These are phyloP conservation scores for Trypanosoma conorhini DNA, from an alignment of 208 protist species.

Conservation along the genomic window DNA sequence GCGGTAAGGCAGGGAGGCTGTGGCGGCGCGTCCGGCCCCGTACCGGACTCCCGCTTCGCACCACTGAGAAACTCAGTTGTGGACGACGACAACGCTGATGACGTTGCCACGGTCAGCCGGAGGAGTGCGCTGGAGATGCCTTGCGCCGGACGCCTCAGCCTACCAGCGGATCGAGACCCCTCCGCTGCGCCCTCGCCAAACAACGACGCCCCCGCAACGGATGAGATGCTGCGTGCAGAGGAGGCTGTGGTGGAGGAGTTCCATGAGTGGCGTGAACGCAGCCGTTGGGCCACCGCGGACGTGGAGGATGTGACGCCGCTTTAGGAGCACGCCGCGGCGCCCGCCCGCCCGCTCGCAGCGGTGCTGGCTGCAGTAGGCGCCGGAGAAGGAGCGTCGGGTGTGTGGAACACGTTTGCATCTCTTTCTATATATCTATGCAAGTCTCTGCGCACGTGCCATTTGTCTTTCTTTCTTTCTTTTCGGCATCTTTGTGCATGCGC, in stretches of 20 bases:
- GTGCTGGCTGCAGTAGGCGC: no score
- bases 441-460: no score
- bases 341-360: no score
- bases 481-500: no score
- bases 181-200: neutral
- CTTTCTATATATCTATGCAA: no score
- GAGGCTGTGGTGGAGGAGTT: slow-evolving; percentile 22
- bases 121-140: slow-evolving; percentile 1
- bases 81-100: no score
- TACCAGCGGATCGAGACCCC: neutral
- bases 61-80: no score
- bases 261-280: slow-evolving; percentile 7
- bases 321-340: slow-evolving; percentile 18
- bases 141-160: neutral
- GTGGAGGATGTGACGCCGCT: slow-evolving; percentile 65
- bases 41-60: no score
- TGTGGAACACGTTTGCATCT: no score
- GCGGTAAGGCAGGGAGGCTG: neutral
- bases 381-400: neutral
- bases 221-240: neutral
- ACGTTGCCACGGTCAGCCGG: neutral
- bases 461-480: no score
- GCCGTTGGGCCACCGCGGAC: slow-evolving; percentile 18
- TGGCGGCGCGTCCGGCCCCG: neutral
- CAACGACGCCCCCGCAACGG: neutral